Evolutionary conservation across 2,329 filamentous ascomycete species (phyloP), one percentile per base, ranked within the genome.

Genomic region (Orbilia brochopaga): DNA sequence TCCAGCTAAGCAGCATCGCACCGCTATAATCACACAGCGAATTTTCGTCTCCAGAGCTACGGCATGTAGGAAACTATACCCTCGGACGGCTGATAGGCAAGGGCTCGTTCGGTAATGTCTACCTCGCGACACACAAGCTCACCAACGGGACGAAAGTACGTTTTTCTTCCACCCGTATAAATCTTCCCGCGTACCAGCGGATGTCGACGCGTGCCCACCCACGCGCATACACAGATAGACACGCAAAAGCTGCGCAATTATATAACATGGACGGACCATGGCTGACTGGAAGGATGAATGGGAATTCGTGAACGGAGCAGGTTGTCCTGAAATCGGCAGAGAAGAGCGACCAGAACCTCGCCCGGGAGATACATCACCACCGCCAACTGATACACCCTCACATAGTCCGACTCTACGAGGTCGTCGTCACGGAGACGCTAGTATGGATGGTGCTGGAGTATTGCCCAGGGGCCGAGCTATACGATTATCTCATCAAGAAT

Each of bases 361-460:
- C 93, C 15, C 90, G 94, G 76, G 94, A 99, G 80, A 99, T 99
- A 76, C 94, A 99, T 80, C 94, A 99, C 79, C 94, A 99, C 79
- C 90, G 94, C 76, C 94, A 99, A 80, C 97, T 99, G 80, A 85
- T 96, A 75, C 94, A 99, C 78, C 94, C 94, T 21, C 94, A 99
- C 81, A 99, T 99, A 77, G 92, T 94, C 51, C 87, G 94, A 56
- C 83, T 99, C 21, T 97, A 99, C 83, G 94, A 99, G 82, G 93
- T 99, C 70, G 96, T 99, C 77, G 92, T 99, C 74, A 99, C 94
- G 1, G 94, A 99, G 81, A 88, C 83, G 55, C 81, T 97, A 79
- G 95, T 99, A 58, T 99, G 94, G 94, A 85, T 99, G 78, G 94
- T 95, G 30, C 82, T 99, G 77, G 94, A 99, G 82, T 99, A 96